Evolutionary conservation across 2,329 filamentous ascomycete genomes (phyloP), one percentile per base, ranked within the genome.

Genomic region (Tolypocladium paradoxum): DNA sequence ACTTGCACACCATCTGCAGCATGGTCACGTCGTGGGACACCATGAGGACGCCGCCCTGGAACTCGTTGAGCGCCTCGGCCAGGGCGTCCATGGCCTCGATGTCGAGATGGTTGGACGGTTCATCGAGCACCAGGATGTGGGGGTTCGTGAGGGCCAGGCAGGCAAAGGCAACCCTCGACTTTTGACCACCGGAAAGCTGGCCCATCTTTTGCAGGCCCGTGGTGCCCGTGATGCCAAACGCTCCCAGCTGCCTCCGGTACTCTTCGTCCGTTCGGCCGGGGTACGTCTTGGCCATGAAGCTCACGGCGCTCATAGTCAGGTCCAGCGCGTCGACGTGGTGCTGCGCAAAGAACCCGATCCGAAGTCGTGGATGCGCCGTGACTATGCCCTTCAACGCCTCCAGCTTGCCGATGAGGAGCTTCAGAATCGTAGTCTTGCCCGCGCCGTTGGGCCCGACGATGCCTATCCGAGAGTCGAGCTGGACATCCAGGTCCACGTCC

Each of bases 361-460:
- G 85, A 49, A 99, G 79, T 53, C 93, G 84, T 35, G 93, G 85
- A 69, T 99, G 85, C 63, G 90, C 85, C 7, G 89, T 90, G 59
- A 99, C 95, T 54, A 95, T 66, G 60, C 93, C 93, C 51, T 82
- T 78, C 0, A 84, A 83, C 4, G 93, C 83, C 54, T 82, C 71
- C 27, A 99, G 79, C 63, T 89, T 88, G 57, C 90, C 89, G 58
- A 93, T 96, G 55, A 99, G 84, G n/a, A 99, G 82, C 73, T 96
- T 97, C 61, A 99, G 76, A n/a, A 96, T 87, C 0, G 93, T 99
- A 3, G 93, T 99, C 73, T 99, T 99, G 79, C 93, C 93, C 46
- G 93, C 93, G 71, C 93, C 93, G 78, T 99, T 99, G 65, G 93
- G 93, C 18, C 93, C 93, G n/a, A 99, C 92, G 65, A 99, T 99